These are phyloP conservation scores for Peniophora sp. DNA, from an alignment of 1,284 basidiomycete genomes.

Conservation along the genomic window DNA sequence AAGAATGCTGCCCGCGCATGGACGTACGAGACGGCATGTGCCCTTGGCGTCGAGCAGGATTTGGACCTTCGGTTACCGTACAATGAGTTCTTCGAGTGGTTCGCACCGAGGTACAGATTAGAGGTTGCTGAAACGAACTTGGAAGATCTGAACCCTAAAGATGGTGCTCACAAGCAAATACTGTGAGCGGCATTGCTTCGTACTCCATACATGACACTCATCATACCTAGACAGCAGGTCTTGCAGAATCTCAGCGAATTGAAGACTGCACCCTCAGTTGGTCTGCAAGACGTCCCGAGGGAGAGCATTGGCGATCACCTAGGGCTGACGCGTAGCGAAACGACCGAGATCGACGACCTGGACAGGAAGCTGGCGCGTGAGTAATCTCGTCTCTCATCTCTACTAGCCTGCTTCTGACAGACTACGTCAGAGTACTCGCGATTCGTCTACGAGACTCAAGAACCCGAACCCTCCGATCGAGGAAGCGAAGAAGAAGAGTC, in stretches of 20 bases:
- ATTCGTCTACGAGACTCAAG: background rate
- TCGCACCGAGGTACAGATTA: constrained; percentile 90
- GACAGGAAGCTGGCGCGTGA: constrained; percentile 65
- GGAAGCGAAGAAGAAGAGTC: background rate
- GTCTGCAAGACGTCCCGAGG: constrained; percentile 78
- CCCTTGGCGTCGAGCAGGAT: constrained; percentile 73
- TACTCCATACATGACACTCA: background rate
- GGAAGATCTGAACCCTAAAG: constrained; percentile 86
- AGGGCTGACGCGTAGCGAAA: constrained; percentile 38
- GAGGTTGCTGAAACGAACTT: constrained; percentile 91
- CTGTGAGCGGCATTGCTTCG: constrained; percentile 37
- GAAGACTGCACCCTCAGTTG: constrained; percentile 80
- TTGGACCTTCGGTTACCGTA: constrained; percentile 85
- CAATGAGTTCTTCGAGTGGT: constrained; percentile 98
- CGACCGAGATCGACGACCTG: constrained; percentile 45
- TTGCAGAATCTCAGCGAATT: constrained; percentile 76
- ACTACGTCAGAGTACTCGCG: background rate
- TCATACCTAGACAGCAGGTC: constrained; percentile 47
- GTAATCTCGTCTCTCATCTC: constrained; percentile 17
- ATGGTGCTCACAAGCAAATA: constrained; percentile 76
- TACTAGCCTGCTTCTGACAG: background rate
- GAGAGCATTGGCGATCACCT: constrained; percentile 60
- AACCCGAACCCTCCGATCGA: background rate
- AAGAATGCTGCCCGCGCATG: constrained; percentile 94
- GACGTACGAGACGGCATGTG: constrained; percentile 96